Percentiles rank a stretch among this genome's conserved stretches.
Evolutionary conservation across 176 grass and related monocot species (phyloP).

Genomic region (Aegilops speltoides): DNA sequence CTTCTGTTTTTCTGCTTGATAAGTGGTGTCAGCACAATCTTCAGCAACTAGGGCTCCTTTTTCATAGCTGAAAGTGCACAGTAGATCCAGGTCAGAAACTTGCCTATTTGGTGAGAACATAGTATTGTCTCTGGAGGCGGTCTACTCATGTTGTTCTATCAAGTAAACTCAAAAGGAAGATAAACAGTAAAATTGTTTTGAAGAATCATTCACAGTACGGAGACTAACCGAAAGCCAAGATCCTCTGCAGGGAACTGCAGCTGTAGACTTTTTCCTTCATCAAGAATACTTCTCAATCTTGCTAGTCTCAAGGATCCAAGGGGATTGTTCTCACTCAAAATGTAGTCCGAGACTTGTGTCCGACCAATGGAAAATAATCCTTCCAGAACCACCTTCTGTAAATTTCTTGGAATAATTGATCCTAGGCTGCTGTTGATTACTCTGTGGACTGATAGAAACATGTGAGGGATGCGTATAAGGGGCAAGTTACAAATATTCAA

Average conservation of each 20-base stretch:
- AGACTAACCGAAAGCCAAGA: constrained; percentile 84
- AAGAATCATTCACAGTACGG: neutral
- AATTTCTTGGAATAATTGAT: constrained; percentile 64
- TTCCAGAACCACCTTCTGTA: constrained; percentile 72
- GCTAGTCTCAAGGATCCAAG: constrained; percentile 62
- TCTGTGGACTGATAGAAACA: constrained; percentile 60
- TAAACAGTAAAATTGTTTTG: neutral
- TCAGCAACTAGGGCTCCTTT: constrained; percentile 67
- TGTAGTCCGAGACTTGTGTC: constrained; percentile 75
- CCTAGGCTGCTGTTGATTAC: constrained; percentile 71
- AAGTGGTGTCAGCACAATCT: constrained; percentile 7
- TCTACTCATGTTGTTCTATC: neutral
- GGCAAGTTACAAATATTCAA: neutral
- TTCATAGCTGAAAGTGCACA: constrained; percentile 55
- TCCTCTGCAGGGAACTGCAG: constrained; percentile 97
- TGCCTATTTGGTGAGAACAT: neutral
- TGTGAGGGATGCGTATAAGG: neutral
- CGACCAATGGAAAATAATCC: constrained; percentile 84
- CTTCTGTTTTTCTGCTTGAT: constrained; percentile 16
- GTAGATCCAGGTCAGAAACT: constrained; percentile 15
- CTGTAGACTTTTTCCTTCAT: constrained; percentile 91
- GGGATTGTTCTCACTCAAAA: constrained; percentile 89
- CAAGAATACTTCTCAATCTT: constrained; percentile 80
- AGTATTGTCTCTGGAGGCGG: neutral
- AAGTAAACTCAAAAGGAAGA: neutral